phyloP scores from a whole-genome alignment of 805 yeast species.

The Hanseniaspora lindneri region DNA sequence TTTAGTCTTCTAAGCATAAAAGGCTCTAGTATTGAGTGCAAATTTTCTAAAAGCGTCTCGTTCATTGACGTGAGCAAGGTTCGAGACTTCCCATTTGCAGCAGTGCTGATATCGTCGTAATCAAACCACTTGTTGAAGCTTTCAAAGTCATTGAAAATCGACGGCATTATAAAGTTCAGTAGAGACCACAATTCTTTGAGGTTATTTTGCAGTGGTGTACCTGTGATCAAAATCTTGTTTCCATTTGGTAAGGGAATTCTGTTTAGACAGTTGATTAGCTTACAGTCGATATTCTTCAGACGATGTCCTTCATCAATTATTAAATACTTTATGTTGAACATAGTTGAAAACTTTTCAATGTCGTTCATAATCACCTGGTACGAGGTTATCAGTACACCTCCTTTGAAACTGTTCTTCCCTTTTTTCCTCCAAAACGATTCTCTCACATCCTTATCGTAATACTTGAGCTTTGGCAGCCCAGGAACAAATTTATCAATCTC shows the following conservation, averaged over 20 bases:
- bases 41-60: conserved; percentile 52
- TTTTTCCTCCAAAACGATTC: conserved; percentile 18
- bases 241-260: conserved; percentile 39
- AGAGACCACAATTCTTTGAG: conserved; percentile 85
- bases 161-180: conserved; percentile 82
- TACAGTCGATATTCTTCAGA: conserved; percentile 70
- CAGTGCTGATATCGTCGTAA: conserved; percentile 40
- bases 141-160: conserved; percentile 79
- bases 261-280: conserved; percentile 60
- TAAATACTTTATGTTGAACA: conserved; percentile 57
- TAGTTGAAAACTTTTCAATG: conserved; percentile 38
- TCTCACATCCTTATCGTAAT: conserved; percentile 53
- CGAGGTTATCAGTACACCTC: conserved; percentile 59
- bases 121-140: conserved; percentile 93
- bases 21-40: conserved; percentile 82
- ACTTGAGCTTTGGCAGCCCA: conserved; percentile 44
- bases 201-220: conserved; percentile 94
- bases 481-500: conserved; percentile 74
- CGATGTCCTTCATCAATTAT: conserved; percentile 96
- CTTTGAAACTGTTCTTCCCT: conserved; percentile 15
- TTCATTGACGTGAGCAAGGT: conserved; percentile 34
- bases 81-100: conserved; percentile 22
- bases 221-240: conserved; percentile 73
- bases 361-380: conserved; percentile 74
- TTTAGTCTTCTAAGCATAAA: conserved; percentile 75